Percentiles rank a stretch among this genome's conserved stretches.
Evolutionary conservation across 148 eudicot genomes (phyloP).

Genomic region (Rhododendron simsii): DNA sequence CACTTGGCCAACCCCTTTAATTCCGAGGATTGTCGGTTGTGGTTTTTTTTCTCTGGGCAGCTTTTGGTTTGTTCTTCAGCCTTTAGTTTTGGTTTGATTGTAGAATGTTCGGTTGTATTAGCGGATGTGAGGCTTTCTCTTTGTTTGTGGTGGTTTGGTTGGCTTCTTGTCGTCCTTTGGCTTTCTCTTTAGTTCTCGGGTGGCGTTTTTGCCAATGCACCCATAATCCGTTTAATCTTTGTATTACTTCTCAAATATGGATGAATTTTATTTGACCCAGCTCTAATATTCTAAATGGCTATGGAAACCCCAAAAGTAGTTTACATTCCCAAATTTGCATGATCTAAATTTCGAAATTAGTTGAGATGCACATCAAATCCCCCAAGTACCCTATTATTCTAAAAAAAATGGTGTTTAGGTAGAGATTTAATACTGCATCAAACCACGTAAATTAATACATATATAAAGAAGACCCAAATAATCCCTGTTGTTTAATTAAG

Average conservation of each 20-base stretch:
- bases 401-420: background rate
- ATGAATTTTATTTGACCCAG: background rate
- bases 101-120: too few species aligned
- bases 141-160: background rate
- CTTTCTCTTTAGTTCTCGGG: too few species aligned
- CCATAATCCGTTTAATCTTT: too few species aligned
- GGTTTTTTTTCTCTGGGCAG: too few species aligned
- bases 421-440: background rate
- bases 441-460: background rate
- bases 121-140: background rate
- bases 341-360: too few species aligned
- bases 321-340: background rate
- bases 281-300: background rate
- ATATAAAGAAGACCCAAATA: background rate
- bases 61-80: too few species aligned
- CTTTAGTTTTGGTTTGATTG: background rate
- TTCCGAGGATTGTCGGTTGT: too few species aligned
- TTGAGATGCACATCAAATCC: background rate
- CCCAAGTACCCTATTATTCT: background rate
- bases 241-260: too few species aligned
- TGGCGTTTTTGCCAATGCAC: too few species aligned
- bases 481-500: background rate
- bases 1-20: too few species aligned
- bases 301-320: too few species aligned
- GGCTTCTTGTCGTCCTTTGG: too few species aligned